phyloP scores from a whole-genome alignment of 768 basidiomycete species.

The Podaxis sp. region DNA sequence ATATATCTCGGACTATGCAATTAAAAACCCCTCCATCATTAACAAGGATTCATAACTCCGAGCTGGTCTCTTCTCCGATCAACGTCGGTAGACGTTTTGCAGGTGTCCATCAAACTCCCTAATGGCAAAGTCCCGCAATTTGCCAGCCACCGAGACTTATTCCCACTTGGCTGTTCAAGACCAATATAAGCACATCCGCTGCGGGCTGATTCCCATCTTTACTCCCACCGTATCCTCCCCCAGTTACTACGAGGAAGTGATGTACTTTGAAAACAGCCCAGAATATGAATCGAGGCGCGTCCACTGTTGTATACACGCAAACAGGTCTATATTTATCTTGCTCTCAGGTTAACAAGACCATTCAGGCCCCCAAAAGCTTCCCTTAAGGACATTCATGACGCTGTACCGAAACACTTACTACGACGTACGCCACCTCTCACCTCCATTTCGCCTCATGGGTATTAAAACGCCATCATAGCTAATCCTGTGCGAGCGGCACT shows the following conservation, averaged over 20 bases:
- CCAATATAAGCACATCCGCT: neutral
- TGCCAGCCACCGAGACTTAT: neutral
- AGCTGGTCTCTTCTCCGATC: neutral
- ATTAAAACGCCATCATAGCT: conserved; percentile 24
- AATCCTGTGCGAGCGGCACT: conserved; percentile 37
- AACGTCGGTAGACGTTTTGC: neutral
- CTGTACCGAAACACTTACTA: conserved; percentile 54
- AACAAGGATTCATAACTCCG: neutral
- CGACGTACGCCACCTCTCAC: conserved; percentile 30
- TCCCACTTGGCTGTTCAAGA: neutral
- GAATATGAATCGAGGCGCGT: conserved; percentile 41
- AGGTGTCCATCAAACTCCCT: neutral
- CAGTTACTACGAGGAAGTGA: neutral
- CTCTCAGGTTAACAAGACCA: conserved; percentile 37
- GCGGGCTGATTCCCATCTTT: neutral
- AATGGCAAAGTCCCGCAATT: conserved; percentile 1
- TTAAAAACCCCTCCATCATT: no score
- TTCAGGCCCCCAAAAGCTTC: conserved; percentile 50
- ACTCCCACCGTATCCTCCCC: neutral
- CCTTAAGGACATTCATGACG: conserved; percentile 54
- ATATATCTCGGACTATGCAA: no score
- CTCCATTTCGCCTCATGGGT: neutral
- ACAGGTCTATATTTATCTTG: neutral
- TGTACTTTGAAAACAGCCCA: conserved; percentile 35
- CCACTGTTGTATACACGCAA: neutral